Conservation (phyloP, 2,329 filamentous ascomycete genomes). For the Diplocarpon rosae region DNA sequence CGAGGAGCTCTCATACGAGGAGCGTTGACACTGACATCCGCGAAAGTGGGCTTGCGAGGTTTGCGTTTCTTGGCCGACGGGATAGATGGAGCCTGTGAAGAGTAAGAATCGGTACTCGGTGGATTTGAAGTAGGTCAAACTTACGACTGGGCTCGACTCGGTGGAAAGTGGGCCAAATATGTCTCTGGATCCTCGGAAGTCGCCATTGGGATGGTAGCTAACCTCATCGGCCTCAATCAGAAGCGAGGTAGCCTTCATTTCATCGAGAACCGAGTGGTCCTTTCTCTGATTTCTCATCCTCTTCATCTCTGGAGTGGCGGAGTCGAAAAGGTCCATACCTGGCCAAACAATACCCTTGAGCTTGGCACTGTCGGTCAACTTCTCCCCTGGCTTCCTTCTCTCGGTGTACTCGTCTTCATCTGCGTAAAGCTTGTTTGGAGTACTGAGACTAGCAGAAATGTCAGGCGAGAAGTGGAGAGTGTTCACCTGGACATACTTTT, state of each 20-base stretch:
- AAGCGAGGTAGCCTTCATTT: constrained; percentile 53
- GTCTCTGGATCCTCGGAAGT: constrained; percentile 40
- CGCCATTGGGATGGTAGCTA: constrained; percentile 45
- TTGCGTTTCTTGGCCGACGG: constrained; percentile 24
- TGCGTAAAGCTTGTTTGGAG: constrained; percentile 14
- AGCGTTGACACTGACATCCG: constrained; percentile 19
- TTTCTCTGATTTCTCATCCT: constrained; percentile 72
- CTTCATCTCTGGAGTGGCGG: constrained; percentile 62
- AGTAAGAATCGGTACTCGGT: constrained; percentile 5
- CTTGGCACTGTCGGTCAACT: constrained; percentile 22
- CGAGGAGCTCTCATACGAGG: constrained; percentile 16
- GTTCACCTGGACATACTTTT: constrained; percentile 10
- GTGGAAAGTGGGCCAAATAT: constrained; percentile 50
- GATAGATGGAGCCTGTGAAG: constrained; percentile 6
- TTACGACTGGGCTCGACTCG: constrained; percentile 37
- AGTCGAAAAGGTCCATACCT: constrained; percentile 74
- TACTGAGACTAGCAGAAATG: constrained; percentile 14
- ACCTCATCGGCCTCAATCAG: constrained; percentile 53
- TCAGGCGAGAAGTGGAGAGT: not conserved
- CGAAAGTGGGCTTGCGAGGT: constrained; percentile 16
- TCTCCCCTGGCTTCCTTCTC: constrained; percentile 14
- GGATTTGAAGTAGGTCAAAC: not conserved
- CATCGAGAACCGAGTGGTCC: constrained; percentile 55
- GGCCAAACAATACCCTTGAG: constrained; percentile 67
- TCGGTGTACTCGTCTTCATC: constrained; percentile 7